Percentiles rank a stretch among this genome's conserved stretches.
Conservation (phyloP, 140 eudicot genomes). For the Oenanthe javanica region DNA sequence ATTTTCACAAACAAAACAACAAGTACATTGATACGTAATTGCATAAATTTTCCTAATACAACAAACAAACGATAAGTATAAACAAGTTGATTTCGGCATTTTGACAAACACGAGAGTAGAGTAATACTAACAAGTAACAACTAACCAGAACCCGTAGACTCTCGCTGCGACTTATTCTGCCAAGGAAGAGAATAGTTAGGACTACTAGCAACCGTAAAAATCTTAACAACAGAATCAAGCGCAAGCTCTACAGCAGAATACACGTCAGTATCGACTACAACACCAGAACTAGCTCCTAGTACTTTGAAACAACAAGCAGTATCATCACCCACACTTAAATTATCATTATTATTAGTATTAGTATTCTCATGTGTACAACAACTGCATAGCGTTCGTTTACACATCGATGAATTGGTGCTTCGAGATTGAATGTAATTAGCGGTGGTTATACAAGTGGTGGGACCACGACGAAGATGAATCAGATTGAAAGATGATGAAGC, state of each 20-base stretch:
- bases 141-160: slow-evolving; percentile 84
- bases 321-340: neutral
- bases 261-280: slow-evolving; percentile 30
- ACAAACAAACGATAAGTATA: no score
- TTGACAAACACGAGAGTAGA: neutral
- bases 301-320: neutral
- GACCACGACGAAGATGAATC: neutral
- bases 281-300: neutral
- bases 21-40: neutral
- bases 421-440: neutral
- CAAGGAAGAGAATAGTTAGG: slow-evolving; percentile 92
- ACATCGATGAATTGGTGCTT: no score
- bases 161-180: slow-evolving; percentile 95
- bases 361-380: neutral
- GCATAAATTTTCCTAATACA: neutral
- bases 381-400: neutral
- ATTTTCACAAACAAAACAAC: neutral
- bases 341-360: neutral
- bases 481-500: neutral
- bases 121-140: neutral
- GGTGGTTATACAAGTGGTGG: neutral
- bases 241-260: slow-evolving; percentile 82
- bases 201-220: slow-evolving; percentile 85
- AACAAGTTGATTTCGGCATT: neutral
- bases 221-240: slow-evolving; percentile 91